phyloP scores from a whole-genome alignment of 1,284 basidiomycete genomes.

The Abortiporus biennis region DNA sequence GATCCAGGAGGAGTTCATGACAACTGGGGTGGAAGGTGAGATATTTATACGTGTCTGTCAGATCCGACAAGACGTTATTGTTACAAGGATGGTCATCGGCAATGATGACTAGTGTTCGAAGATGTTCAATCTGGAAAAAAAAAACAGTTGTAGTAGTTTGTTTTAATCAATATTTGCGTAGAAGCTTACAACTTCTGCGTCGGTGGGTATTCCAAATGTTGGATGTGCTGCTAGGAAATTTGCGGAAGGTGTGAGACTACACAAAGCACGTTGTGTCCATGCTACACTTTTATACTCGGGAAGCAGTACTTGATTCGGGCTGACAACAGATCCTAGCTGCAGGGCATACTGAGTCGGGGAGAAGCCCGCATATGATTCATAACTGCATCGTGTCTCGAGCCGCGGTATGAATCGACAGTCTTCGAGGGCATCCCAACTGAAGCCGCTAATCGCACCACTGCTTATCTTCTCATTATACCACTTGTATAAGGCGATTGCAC shows the following conservation, averaged over 20 bases:
- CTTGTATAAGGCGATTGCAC: constrained; percentile 27
- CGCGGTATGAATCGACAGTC: constrained; percentile 33
- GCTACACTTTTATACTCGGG: constrained; percentile 30
- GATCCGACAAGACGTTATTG: constrained; percentile 14
- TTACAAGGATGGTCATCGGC: constrained; percentile 16
- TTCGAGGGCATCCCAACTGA: constrained; percentile 27
- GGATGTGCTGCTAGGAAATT: constrained; percentile 27
- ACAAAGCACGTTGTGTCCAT: constrained; percentile 38
- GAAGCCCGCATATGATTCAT: constrained; percentile 9
- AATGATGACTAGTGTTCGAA: constrained; percentile 25
- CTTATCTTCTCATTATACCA: constrained; percentile 27
- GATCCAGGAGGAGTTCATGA: not conserved
- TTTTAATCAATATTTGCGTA: not conserved
- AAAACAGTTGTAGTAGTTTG: not conserved
- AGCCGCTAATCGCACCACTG: constrained; percentile 19
- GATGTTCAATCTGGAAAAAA: constrained; percentile 29
- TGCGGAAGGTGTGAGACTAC: constrained; percentile 21
- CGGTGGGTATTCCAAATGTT: constrained; percentile 31
- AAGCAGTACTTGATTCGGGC: constrained; percentile 31
- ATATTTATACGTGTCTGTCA: constrained; percentile 33
- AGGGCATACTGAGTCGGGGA: constrained; percentile 16
- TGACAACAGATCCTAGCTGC: constrained; percentile 25
- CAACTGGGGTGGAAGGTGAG: constrained; percentile 23
- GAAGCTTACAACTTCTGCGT: constrained; percentile 33
- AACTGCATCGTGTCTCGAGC: constrained; percentile 11